Conservation (phyloP, 805 yeast species). For the Cyberlindnera suaveolens region DNA sequence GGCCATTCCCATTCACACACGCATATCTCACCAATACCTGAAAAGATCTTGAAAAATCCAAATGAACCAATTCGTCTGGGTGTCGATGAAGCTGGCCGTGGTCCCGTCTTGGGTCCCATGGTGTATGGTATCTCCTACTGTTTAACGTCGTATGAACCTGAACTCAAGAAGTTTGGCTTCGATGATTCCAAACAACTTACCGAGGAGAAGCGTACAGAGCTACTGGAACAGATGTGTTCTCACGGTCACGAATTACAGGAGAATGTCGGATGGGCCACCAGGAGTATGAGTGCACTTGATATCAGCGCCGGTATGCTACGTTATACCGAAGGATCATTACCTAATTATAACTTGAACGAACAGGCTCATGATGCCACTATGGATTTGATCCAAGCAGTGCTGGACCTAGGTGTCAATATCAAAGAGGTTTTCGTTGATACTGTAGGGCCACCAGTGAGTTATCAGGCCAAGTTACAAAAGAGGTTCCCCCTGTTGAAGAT, state of each 20-base stretch:
- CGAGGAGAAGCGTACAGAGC: constrained; percentile 56
- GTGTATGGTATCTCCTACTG: constrained; percentile 89
- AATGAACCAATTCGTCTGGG: constrained; percentile 54
- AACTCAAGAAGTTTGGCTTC: constrained; percentile 61
- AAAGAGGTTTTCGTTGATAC: constrained; percentile 85
- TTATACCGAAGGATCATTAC: constrained; percentile 16
- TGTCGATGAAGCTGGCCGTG: constrained; percentile 98
- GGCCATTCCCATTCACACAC: constrained; percentile 44
- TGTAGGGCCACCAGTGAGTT: constrained; percentile 89
- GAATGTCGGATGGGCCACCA: constrained; percentile 83
- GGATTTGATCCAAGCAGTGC: constrained; percentile 58
- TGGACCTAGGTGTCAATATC: constrained; percentile 56
- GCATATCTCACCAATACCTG: constrained; percentile 46
- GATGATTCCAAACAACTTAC: constrained; percentile 90
- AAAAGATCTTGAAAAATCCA: constrained; percentile 25
- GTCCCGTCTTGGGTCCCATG: constrained; percentile 98
- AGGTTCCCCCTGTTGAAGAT: constrained; percentile 66
- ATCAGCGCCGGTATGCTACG: constrained; percentile 85
- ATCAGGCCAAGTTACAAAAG: constrained; percentile 65
- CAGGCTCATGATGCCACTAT: constrained; percentile 97
- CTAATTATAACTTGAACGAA: constrained; percentile 69
- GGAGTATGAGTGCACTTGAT: constrained; percentile 80
- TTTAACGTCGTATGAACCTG: constrained; percentile 40
- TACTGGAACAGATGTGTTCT: constrained; percentile 55
- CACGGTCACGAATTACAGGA: constrained; percentile 36